These are phyloP conservation scores for Heliamphora exappendiculata DNA, from an alignment of 148 eudicot genomes.

Conservation along the genomic window DNA sequence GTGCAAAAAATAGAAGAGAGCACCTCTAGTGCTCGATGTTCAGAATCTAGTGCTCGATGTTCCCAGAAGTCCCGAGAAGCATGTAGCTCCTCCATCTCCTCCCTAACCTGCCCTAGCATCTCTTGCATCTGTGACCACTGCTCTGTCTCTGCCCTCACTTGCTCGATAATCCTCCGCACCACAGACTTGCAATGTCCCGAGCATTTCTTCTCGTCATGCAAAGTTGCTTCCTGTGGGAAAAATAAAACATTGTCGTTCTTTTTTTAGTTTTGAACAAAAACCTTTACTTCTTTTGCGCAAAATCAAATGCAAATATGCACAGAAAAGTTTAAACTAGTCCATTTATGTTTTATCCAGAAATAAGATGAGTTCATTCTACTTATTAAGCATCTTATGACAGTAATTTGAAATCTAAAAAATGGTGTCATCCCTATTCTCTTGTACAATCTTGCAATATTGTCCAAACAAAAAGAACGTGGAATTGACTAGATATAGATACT, in stretches of 20 bases:
- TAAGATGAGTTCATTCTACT: background rate
- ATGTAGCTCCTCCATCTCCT: slow-evolving; percentile 86
- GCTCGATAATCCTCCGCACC: slow-evolving; percentile 74
- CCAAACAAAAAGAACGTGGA: background rate
- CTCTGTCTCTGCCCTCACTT: slow-evolving; percentile 85
- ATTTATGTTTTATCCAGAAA: background rate
- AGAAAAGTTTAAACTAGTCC: background rate
- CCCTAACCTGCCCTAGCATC: slow-evolving; percentile 67
- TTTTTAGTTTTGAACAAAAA: background rate
- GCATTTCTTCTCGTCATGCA: slow-evolving; percentile 36
- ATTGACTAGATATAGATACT: too few species aligned
- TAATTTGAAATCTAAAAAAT: background rate
- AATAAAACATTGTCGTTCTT: background rate
- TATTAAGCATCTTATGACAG: background rate
- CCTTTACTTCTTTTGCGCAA: background rate
- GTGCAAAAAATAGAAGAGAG: background rate
- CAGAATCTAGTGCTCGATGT: slow-evolving; percentile 54
- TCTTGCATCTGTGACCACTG: slow-evolving; percentile 99
- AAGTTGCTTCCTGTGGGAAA: slow-evolving; percentile 37
- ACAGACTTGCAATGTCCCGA: slow-evolving; percentile 71
- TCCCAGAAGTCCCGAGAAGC: slow-evolving; percentile 84
- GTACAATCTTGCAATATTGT: too few species aligned
- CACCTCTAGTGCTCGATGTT: background rate
- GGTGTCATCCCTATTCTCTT: too few species aligned
- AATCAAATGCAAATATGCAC: background rate